Conservation (phyloP, 2,329 filamentous ascomycete genomes). For the Cercospora canescens region DNA sequence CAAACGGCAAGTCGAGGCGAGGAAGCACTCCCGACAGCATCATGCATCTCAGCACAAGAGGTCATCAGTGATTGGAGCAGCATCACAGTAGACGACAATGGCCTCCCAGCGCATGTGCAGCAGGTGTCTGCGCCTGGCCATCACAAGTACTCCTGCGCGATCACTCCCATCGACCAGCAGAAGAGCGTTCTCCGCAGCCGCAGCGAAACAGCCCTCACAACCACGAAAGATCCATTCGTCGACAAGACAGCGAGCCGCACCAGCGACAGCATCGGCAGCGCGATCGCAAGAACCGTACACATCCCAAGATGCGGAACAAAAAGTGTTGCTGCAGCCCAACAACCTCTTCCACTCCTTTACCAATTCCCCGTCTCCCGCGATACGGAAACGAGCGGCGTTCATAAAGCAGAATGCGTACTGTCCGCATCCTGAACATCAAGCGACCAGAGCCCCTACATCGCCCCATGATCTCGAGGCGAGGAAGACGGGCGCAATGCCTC, state of each 20-base stretch:
- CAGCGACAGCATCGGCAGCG: conserved; percentile 19
- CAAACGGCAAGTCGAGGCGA: conserved; percentile 2
- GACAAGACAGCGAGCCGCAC: conserved; percentile 21
- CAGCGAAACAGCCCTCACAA: conserved; percentile 21
- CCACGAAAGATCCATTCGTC: conserved; percentile 27
- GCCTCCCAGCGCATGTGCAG: conserved; percentile 30
- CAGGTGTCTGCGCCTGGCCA: conserved; percentile 26
- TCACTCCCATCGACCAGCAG: conserved; percentile 12
- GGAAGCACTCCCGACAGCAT: conserved; percentile 8
- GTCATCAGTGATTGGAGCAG: neutral
- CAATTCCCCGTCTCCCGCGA: conserved; percentile 82
- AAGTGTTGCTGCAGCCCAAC: conserved; percentile 62
- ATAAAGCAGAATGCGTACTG: conserved; percentile 94
- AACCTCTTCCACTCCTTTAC: conserved; percentile 94
- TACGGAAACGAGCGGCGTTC: conserved; percentile 82
- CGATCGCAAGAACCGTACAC: conserved; percentile 7
- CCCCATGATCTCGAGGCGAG: conserved; percentile 64
- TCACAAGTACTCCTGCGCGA: conserved; percentile 9
- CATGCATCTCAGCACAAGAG: neutral
- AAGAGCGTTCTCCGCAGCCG: conserved; percentile 25
- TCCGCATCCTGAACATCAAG: conserved; percentile 82
- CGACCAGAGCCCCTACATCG: conserved; percentile 67
- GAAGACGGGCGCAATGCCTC: conserved; percentile 62
- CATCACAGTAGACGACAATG: conserved; percentile 19
- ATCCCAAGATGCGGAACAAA: conserved; percentile 28